Conservation (phyloP, 1,139 yeast species). For the Suhomyces terraborum region DNA sequence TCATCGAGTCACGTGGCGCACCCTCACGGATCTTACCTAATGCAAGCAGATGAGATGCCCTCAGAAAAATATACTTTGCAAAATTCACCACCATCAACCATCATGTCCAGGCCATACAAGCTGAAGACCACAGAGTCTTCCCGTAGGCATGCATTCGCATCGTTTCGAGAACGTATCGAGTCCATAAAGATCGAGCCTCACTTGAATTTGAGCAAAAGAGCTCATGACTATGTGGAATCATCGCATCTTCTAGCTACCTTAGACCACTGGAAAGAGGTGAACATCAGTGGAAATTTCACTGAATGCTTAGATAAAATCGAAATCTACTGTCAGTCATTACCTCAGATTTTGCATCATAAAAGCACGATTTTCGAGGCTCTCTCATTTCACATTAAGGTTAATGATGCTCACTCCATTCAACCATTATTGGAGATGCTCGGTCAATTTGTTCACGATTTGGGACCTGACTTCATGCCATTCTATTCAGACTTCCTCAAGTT, state of each 20-base stretch:
- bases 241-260: slow-evolving; percentile 81
- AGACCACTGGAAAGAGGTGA: slow-evolving; percentile 87
- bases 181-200: slow-evolving; percentile 83
- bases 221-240: slow-evolving; percentile 68
- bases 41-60: slow-evolving; percentile 15
- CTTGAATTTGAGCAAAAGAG: slow-evolving; percentile 60
- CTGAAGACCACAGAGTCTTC: slow-evolving; percentile 54
- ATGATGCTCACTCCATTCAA: slow-evolving; percentile 74
- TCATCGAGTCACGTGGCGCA: slow-evolving; percentile 2
- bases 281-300: slow-evolving; percentile 72
- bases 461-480: slow-evolving; percentile 81
- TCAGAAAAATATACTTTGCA: slow-evolving; percentile 7
- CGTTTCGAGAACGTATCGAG: slow-evolving; percentile 84
- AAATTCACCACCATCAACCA: background rate
- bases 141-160: slow-evolving; percentile 64
- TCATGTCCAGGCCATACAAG: slow-evolving; percentile 15
- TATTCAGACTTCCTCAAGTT: slow-evolving; percentile 56
- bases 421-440: slow-evolving; percentile 79
- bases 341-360: slow-evolving; percentile 79
- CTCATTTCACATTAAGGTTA: slow-evolving; percentile 47
- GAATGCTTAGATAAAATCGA: slow-evolving; percentile 61
- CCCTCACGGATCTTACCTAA: background rate
- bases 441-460: slow-evolving; percentile 89
- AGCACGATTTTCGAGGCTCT: slow-evolving; percentile 58
- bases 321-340: slow-evolving; percentile 64